Base-by-base conservation (phyloP, 805 yeast genomes). In the Candida peoriensis region DNA sequence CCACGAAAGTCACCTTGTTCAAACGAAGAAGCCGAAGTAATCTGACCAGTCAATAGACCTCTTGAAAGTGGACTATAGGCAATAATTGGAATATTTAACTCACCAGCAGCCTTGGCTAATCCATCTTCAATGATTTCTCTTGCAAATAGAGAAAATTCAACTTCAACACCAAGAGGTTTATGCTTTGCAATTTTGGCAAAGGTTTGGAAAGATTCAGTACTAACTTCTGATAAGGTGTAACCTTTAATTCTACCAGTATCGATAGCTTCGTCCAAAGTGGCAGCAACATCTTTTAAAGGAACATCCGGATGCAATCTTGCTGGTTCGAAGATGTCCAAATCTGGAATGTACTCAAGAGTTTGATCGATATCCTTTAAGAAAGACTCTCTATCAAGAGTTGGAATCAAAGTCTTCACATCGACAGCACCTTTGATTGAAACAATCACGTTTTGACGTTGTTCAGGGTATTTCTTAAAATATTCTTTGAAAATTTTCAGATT, bases 1-100 rank as follows among this genome's bases (percentile, higher is more conserved):
- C 39, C 42, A 45, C 86, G 66, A 35, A 76, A 38, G 49, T 82
- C 90, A 28, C 73, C 79, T 28, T 63, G 63, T 11, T 78, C 73
- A 24, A 81, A 50, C 36, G 74, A 78, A 0, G 57, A 48, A 15
- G 59, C 47, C 6, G 69, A 57, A 18, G 59, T 74, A 34, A 78
- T 58, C 22, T 50, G 42, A 37, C 93, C 95, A 4, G 90, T 78
- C 36, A 88, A 66, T 41, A 80, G 63, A 1, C 96, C 96, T 49
- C 84, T 70, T 8, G 88, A 81, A 36, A 88, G 66, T 20, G 96
- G 96, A 20, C 95, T 81, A 59, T 88, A 88, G 18, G 88, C 84
- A 38, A 85, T 65, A 20, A 85, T 64, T 11, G 93, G 81, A 37
- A 88, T 72, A 12, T 66, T 66, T 22, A 68, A 58, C 41, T 79